A percentile compares a stretch with the other conserved stretches of the same genome.
phyloP scores from a whole-genome alignment of 2,329 filamentous ascomycete species.

The Ploettnerulaceae sp. region DNA sequence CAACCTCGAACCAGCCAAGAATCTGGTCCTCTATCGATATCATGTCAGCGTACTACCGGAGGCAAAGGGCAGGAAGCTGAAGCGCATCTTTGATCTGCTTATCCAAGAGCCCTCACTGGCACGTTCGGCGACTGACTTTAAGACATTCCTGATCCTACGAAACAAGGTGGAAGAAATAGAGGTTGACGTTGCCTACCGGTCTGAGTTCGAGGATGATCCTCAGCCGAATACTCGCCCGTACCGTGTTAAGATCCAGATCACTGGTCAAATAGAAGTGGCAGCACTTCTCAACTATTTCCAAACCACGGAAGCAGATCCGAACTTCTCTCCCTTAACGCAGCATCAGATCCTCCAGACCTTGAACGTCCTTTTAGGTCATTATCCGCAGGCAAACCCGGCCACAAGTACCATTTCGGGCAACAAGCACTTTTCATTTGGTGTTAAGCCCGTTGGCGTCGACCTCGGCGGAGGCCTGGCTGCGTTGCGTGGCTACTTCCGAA shows the following conservation, averaged over 20 bases:
- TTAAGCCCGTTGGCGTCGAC: conserved; percentile 1
- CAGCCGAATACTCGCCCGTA: not conserved
- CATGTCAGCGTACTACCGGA: conserved; percentile 14
- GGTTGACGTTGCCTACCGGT: conserved; percentile 1
- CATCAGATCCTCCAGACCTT: conserved; percentile 6
- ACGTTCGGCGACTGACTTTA: conserved; percentile 6
- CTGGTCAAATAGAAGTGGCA: conserved; percentile 1
- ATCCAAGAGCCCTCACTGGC: conserved; percentile 12
- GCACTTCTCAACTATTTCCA: conserved; percentile 2
- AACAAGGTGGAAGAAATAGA: not conserved
- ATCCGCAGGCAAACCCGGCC: conserved; percentile 5
- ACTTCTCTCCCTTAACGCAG: not conserved
- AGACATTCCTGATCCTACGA: conserved; percentile 4
- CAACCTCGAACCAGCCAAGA: conserved; percentile 8
- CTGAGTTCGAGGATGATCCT: conserved; percentile 8
- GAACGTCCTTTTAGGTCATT: conserved; percentile 8
- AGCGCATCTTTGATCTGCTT: conserved; percentile 17
- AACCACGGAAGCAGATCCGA: not conserved
- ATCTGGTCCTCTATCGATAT: conserved; percentile 18
- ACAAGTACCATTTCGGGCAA: not conserved
- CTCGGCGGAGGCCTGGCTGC: conserved; percentile 7
- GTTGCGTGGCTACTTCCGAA: conserved; percentile 8
- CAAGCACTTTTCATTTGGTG: conserved; percentile 1
- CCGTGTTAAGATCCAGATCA: not conserved
- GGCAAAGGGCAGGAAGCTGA: conserved; percentile 15